Evolutionary conservation across 176 grass and related monocot species (phyloP), one percentile per base, ranked within the genome.

Genomic region (Saccharum spontaneum): DNA sequence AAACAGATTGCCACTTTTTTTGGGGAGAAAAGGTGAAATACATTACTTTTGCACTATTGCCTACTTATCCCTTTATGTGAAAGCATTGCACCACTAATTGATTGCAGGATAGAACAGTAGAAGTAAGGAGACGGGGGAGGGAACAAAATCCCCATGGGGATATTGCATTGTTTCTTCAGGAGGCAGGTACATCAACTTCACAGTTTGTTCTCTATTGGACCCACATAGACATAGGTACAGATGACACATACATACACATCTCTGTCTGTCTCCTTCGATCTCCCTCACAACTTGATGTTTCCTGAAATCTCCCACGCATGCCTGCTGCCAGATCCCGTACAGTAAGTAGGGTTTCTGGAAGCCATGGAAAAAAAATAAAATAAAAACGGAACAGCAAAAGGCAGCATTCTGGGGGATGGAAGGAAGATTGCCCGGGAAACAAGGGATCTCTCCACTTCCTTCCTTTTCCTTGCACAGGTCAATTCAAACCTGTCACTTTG

Each of bases 341-440:
- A 74, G 71, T 63, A 70, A 65, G 41, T 86, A 79, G 79, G 79
- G 86, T 85, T 90, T 90, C 79, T 86, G 80, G 85, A 93, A 88
- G 77, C 49, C 65, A 84, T 72, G 45, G 69, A 46, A 43, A 45
- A 70, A 54, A 54, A 54, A 44, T 7, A 28, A 28, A 28, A 28
- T 28, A 68, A 60, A 39, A 62, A 82, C 72, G 31, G 33, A 33
- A 17, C 49, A 75, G 75, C 38, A 78, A 79, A 67, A 37, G 52
- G 55, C 46, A 30, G 15, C 45, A 75, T 30, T 72, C 24, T 40
- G 76, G 83, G 83, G 65, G 64, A 59, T 92, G 69, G 57, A 80
- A 88, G 82, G 83, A 87, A 93, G 88, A 88, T 86, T 91, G 78
- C 69, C 81, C n/a, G 60, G 88, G 73, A 87, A 90, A 81, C 81